These are phyloP conservation scores for Auricularia sp. DNA, from an alignment of 768 basidiomycete genomes.

Conservation along the genomic window DNA sequence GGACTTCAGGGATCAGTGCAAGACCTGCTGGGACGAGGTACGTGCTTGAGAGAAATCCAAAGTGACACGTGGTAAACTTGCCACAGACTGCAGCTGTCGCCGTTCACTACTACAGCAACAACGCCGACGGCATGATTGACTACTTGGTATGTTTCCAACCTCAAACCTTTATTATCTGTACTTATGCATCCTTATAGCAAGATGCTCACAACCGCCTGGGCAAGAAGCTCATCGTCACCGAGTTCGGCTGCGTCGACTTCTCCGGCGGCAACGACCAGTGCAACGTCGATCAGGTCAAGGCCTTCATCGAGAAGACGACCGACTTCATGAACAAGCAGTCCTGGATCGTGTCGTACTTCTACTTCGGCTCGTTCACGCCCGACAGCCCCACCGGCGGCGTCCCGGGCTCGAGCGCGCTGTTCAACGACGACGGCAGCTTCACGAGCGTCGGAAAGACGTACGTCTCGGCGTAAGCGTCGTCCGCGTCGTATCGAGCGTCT, in stretches of 20 bases:
- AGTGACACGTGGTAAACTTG: background rate
- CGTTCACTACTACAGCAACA: background rate
- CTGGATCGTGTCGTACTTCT: background rate
- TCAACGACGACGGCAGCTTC: background rate
- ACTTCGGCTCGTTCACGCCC: slow-evolving; percentile 1
- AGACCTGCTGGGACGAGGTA: background rate
- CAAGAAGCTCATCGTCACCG: background rate
- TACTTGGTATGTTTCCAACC: background rate
- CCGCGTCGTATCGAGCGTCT: background rate
- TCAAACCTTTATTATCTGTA: background rate
- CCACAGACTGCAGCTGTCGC: background rate
- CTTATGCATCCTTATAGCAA: background rate
- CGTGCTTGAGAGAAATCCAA: background rate
- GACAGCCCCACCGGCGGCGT: background rate
- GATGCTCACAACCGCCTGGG: background rate
- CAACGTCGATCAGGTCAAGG: background rate
- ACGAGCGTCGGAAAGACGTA: background rate
- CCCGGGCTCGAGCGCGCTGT: background rate
- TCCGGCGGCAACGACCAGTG: background rate
- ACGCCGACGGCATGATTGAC: background rate
- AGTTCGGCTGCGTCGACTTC: slow-evolving; percentile 2
- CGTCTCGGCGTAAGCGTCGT: background rate
- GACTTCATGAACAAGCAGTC: background rate
- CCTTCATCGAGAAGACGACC: background rate
- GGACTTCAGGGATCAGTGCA: background rate